Evolutionary conservation across 768 basidiomycete species (phyloP), one percentile per base, ranked within the genome.

Genomic region (Chalciporus piperatus): DNA sequence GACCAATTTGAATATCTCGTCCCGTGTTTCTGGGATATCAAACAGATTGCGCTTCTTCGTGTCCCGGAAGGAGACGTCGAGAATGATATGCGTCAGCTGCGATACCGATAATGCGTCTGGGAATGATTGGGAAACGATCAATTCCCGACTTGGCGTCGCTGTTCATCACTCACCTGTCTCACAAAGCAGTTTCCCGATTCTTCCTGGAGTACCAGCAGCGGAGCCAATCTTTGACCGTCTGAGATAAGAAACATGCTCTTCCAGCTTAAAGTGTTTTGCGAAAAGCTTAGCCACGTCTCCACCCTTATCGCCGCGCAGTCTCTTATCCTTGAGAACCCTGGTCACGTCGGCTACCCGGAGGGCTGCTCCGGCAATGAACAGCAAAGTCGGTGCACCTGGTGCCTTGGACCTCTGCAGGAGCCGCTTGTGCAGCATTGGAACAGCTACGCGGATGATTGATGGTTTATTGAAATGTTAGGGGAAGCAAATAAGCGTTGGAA

Each of bases 251-350:
- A 89, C 82, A 68, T 98, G 95, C 51, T 95, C 90, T 44, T 85
- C 74, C 37, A 95, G 74, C 71, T 95, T 97, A 72, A 96, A 84
- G 66, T 98, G 95, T 69, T 87, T 94, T 27, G 95, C 92, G 61
- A 98, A 98, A 23, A 99, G 80, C 69, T 98, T 98, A 19, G 89
- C 94, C 28, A 97, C 86, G 57, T 96, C 92, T 11, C 90, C 92
- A 49, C 90, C 85, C 64, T 92, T 94, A 20, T 89, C 85, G 32
- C 88, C 87, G 49, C 83, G 75, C 46, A 91, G 74, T 56, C 71
- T 80, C 69, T 79, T 83, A 69, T 84, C 79, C 67, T 80, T 85
- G 48, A 93, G 75, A 47, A 82, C 73, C 52, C 92, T 76, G 33
- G 89, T 87, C 17, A 93, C 81, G 68, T 98, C 92, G 45, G 84